These are phyloP conservation scores for Ophiognomonia clavigignenti-juglandacearum DNA, from an alignment of 2,329 filamentous ascomycete genomes.

Conservation along the genomic window DNA sequence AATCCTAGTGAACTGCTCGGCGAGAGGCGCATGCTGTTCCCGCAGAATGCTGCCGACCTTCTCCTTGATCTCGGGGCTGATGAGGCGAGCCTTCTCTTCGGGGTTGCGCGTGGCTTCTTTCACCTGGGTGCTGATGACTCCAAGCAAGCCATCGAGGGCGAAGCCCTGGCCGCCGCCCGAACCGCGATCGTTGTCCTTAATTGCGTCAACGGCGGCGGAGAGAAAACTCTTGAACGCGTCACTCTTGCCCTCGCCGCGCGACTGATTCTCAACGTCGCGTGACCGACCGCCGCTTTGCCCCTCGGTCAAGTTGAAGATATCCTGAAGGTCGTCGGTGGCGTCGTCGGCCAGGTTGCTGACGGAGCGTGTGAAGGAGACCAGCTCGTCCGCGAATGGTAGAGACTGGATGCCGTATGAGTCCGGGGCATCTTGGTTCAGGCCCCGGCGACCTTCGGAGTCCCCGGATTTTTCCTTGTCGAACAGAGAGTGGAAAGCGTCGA, in stretches of 20 bases:
- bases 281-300: constrained; percentile 15
- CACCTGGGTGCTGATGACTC: constrained; percentile 36
- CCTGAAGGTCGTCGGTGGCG: constrained; percentile 36
- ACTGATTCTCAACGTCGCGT: constrained; percentile 16
- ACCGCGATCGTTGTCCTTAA: constrained; percentile 38
- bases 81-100: constrained; percentile 39
- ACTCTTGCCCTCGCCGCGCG: constrained; percentile 22
- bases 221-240: constrained; percentile 31
- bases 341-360: constrained; percentile 36
- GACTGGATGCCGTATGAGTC: constrained; percentile 36
- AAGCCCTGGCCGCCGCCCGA: constrained; percentile 28
- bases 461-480: constrained; percentile 31
- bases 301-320: constrained; percentile 40
- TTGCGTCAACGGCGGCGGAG: constrained; percentile 34
- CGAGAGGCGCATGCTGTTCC: constrained; percentile 37
- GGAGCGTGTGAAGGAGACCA: constrained; percentile 34
- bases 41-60: constrained; percentile 34
- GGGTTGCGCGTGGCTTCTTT: constrained; percentile 40
- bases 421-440: constrained; percentile 29
- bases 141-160: constrained; percentile 38
- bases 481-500: constrained; percentile 39
- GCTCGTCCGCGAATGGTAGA: constrained; percentile 41
- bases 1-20: constrained; percentile 41
- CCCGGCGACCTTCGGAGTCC: constrained; percentile 18
- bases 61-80: constrained; percentile 43